Percentiles rank a stretch among this genome's conserved stretches.
phyloP scores from a whole-genome alignment of 108 stramenopile genomes.

The Nitzschia palea region DNA sequence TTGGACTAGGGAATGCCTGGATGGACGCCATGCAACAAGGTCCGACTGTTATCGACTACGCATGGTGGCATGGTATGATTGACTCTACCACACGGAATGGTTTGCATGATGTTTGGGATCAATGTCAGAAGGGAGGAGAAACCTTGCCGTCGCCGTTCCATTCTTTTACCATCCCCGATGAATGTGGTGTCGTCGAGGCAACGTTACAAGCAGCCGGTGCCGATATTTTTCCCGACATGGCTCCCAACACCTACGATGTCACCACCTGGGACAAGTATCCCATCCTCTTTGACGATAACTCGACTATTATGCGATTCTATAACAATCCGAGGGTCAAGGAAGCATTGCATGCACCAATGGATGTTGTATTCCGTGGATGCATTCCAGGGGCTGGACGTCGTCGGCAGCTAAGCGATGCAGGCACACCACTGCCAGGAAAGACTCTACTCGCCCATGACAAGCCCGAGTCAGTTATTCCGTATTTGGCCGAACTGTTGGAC shows the following conservation, averaged over 20 bases:
- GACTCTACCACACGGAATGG: conserved; percentile 44
- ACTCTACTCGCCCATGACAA: conserved; percentile 53
- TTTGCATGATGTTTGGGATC: conserved; percentile 49
- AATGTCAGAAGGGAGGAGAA: conserved; percentile 35
- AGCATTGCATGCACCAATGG: conserved; percentile 51
- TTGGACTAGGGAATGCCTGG: conserved; percentile 73
- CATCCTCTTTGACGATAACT: neutral
- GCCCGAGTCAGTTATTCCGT: conserved; percentile 59
- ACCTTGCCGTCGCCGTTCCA: conserved; percentile 49
- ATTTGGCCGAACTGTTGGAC: conserved; percentile 73
- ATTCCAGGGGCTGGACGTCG: conserved; percentile 68
- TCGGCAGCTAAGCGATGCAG: neutral
- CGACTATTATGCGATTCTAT: conserved; percentile 38
- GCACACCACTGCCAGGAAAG: conserved; percentile 18
- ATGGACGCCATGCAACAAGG: conserved; percentile 69
- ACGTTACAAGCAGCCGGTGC: conserved; percentile 59
- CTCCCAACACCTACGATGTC: conserved; percentile 61
- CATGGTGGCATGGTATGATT: conserved; percentile 83
- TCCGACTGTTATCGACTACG: conserved; percentile 64
- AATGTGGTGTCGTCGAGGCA: conserved; percentile 60
- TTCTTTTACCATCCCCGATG: conserved; percentile 63
- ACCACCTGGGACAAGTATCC: conserved; percentile 51
- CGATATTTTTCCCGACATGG: conserved; percentile 6
- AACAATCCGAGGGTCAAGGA: conserved; percentile 57
- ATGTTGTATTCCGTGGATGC: conserved; percentile 34